These are phyloP conservation scores for Aspergillus eucalypticola DNA, from an alignment of 2,329 filamentous ascomycete genomes.

Conservation along the genomic window DNA sequence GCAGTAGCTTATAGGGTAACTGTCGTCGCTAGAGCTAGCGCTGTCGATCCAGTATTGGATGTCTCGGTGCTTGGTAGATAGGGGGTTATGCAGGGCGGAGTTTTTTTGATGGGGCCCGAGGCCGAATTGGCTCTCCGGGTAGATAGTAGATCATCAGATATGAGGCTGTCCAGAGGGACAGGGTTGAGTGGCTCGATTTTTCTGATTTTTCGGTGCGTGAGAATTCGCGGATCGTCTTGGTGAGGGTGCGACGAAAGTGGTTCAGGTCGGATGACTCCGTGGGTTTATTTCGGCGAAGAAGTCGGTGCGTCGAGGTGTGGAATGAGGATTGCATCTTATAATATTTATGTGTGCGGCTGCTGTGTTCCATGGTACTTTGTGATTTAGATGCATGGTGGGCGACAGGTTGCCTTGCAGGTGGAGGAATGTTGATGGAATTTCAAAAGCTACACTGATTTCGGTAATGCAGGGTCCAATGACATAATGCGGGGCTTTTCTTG, in stretches of 20 bases:
- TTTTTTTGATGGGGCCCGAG: neutral
- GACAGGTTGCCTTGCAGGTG: neutral
- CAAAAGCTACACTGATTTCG: neutral
- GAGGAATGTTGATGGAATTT: neutral
- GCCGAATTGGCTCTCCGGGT: neutral
- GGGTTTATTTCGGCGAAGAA: neutral
- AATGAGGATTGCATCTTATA: neutral
- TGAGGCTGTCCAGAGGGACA: neutral
- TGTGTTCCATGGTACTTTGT: conserved; percentile 13
- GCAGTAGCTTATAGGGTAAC: neutral
- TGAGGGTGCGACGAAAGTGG: neutral
- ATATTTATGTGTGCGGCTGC: neutral
- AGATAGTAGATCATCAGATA: neutral
- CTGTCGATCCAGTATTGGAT: neutral
- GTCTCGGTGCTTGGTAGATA: neutral
- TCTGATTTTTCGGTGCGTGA: conserved; percentile 6
- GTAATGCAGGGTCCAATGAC: neutral
- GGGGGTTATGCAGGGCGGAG: neutral
- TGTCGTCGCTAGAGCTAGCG: neutral
- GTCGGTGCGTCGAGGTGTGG: neutral
- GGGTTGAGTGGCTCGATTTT: neutral
- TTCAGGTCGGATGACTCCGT: neutral
- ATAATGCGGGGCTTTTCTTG: neutral
- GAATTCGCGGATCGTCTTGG: conserved; percentile 2
- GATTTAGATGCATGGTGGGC: conserved; percentile 5